Base-by-base conservation (phyloP, 306 rosid species). In the Quillaja saponaria region DNA sequence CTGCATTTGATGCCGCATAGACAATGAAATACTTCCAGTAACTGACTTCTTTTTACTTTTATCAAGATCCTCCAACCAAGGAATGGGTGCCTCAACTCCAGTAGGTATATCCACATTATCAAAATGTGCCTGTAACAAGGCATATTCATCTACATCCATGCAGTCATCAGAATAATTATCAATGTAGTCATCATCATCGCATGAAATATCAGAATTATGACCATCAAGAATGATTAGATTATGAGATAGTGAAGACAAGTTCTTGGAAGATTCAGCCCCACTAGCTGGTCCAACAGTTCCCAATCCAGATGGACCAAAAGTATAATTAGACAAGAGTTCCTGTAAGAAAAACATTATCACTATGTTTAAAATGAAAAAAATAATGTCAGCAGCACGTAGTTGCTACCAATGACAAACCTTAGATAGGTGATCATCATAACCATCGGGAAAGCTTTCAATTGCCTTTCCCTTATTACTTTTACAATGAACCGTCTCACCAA, bases 61-160 rank as follows among this genome's bases (percentile, higher is more conserved):
- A 40, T 69, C 58, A 80, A 61, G 65, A 56, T 72, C 79, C 3
- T 74, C 41, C 69, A 85, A 15, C 90, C 85, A 85, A 71, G 94
- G 94, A 64, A 90, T 69, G 0, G 96, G 79, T 40, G 86, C 91
- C 80, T 91, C 97, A 61, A 91, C 69, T 48, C 81, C 96, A 6
- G 96, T 59, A 68, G 97, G 96, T 59, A 87, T 76, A 48, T 85
- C 75, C 49, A 72, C 81, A 15, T 71, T 66, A 73, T 91, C 95
- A 71, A 91, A 85, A 58, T 78, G 86, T 12, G 80, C 72, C 77
- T 87, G 91, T 67, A 87, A 53, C 40, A 61, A 45, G 40, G 84
- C 65, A 67, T 80, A 85, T 18, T 72, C 52, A 70, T 90, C 95
- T 21, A 68, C 66, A 13, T 90, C 84, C 80, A 74, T 72, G 59